Percentiles rank a stretch among this genome's conserved stretches.
phyloP scores from a whole-genome alignment of 129 eudicot genomes.

The Flaveria sonorensis region DNA sequence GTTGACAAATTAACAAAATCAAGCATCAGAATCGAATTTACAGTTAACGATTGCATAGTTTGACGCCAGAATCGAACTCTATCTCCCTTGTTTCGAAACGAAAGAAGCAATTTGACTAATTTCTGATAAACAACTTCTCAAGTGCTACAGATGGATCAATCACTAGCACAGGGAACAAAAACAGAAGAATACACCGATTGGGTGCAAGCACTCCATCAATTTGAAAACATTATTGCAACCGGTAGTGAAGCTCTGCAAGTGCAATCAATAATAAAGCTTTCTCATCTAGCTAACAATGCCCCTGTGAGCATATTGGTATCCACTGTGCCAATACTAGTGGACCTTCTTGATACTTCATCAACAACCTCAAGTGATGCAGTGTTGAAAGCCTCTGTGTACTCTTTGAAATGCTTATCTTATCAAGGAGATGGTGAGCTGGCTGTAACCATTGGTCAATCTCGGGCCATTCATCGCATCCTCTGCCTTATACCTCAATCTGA shows the following conservation, averaged over 20 bases:
- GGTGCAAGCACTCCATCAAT: constrained; percentile 45
- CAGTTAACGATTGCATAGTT: neutral
- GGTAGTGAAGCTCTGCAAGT: constrained; percentile 35
- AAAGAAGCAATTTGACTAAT: too few relatives aligned
- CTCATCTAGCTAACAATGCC: constrained; percentile 37
- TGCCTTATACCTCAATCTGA: constrained; percentile 47
- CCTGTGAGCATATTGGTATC: constrained; percentile 48
- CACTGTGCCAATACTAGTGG: constrained; percentile 50
- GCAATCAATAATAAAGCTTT: constrained; percentile 46
- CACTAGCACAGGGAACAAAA: constrained; percentile 19
- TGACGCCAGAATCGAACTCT: neutral
- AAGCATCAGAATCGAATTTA: neutral
- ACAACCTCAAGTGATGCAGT: constrained; percentile 18
- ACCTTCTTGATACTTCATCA: constrained; percentile 41
- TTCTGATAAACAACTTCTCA: neutral
- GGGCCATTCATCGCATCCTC: constrained; percentile 48
- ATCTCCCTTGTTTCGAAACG: neutral
- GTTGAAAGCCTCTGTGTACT: constrained; percentile 53
- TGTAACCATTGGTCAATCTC: constrained; percentile 43
- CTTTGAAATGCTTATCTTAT: constrained; percentile 53
- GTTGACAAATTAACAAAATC: neutral
- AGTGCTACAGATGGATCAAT: constrained; percentile 22
- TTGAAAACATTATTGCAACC: constrained; percentile 39
- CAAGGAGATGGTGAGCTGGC: constrained; percentile 56
- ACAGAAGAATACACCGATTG: constrained; percentile 37